Percentiles rank a stretch among this genome's conserved stretches.
phyloP scores from a whole-genome alignment of 768 basidiomycete genomes.

The Plicaturopsis crispa region DNA sequence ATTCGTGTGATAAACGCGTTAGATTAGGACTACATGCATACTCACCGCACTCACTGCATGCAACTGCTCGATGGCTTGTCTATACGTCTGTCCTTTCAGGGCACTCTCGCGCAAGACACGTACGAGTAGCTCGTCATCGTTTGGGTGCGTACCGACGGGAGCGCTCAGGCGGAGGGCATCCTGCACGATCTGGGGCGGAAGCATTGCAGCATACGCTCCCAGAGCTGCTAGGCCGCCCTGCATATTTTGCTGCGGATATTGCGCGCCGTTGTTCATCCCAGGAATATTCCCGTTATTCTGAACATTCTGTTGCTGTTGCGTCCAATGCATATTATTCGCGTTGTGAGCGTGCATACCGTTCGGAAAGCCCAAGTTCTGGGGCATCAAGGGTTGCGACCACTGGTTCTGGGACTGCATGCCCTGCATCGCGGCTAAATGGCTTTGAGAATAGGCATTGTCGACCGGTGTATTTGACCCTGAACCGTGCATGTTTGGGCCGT shows the following conservation, averaged over 20 bases:
- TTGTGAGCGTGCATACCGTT: slow-evolving; percentile 18
- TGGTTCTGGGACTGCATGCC: slow-evolving; percentile 18
- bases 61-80: slow-evolving; percentile 56
- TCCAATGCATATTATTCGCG: no score
- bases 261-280: slow-evolving; percentile 6
- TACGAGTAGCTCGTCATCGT: slow-evolving; percentile 56
- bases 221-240: slow-evolving; percentile 24
- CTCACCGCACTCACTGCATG: slow-evolving; percentile 45
- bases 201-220: slow-evolving; percentile 21
- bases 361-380: slow-evolving; percentile 9
- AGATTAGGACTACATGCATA: not conserved
- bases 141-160: slow-evolving; percentile 38
- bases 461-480: no score
- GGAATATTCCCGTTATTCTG: slow-evolving; percentile 16
- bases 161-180: slow-evolving; percentile 45
- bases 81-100: slow-evolving; percentile 43
- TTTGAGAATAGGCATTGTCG: no score
- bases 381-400: slow-evolving; percentile 9
- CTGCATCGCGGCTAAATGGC: no score
- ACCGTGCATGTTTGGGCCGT: no score
- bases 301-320: slow-evolving; percentile 25
- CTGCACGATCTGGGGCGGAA: slow-evolving; percentile 49
- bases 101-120: slow-evolving; percentile 31
- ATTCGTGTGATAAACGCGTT: slow-evolving; percentile 1
- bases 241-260: slow-evolving; percentile 14